Evolutionary conservation across 1,284 basidiomycete genomes (phyloP).

Genomic region (Peniophora sp.): DNA sequence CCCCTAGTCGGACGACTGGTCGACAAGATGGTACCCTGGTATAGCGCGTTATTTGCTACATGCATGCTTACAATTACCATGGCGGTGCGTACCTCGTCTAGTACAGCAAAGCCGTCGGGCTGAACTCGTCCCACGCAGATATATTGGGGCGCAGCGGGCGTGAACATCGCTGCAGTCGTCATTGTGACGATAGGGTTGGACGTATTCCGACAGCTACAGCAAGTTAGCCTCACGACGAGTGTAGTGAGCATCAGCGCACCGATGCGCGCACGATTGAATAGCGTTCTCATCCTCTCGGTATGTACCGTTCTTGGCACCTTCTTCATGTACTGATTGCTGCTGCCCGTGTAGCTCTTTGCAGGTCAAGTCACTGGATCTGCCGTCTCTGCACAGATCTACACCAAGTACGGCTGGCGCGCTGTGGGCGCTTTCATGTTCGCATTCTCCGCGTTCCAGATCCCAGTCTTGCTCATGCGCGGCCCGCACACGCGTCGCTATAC

Average conservation of each 20-base stretch:
- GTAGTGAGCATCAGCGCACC: slow-evolving; percentile 27
- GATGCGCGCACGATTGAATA: slow-evolving; percentile 42
- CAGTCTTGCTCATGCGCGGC: slow-evolving; percentile 32
- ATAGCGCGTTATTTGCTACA: slow-evolving; percentile 35
- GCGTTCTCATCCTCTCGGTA: slow-evolving; percentile 37
- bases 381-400: slow-evolving; percentile 42
- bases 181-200: slow-evolving; percentile 38
- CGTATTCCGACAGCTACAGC: slow-evolving; percentile 38
- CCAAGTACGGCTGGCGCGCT: slow-evolving; percentile 42
- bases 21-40: slow-evolving; percentile 43
- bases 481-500: slow-evolving; percentile 30
- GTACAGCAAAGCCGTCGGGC: no score
- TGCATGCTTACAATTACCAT: slow-evolving; percentile 27
- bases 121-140: slow-evolving; percentile 19
- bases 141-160: slow-evolving; percentile 36
- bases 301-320: slow-evolving; percentile 5
- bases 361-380: slow-evolving; percentile 48
- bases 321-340: neutral
- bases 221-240: slow-evolving; percentile 30
- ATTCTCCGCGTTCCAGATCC: slow-evolving; percentile 31
- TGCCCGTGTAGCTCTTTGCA: slow-evolving; percentile 28
- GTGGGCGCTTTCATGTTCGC: slow-evolving; percentile 39
- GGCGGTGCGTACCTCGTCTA: slow-evolving; percentile 15
- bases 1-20: slow-evolving; percentile 42
- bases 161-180: slow-evolving; percentile 37